Conservation (phyloP, 2,329 filamentous ascomycete species). For the Clonostachys byssicola region DNA sequence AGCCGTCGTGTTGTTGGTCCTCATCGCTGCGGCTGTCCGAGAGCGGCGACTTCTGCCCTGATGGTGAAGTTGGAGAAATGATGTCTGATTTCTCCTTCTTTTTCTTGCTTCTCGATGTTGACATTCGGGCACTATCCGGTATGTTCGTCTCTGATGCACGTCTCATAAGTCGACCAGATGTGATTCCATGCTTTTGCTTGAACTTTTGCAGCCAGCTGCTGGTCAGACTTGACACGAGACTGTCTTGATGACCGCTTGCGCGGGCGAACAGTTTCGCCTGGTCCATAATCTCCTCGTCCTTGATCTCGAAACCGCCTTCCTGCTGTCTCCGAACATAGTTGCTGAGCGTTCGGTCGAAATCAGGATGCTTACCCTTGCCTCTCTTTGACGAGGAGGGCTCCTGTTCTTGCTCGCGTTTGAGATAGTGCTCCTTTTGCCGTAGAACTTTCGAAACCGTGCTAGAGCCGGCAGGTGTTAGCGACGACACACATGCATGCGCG, state of each 20-base stretch:
- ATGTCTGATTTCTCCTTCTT: conserved; percentile 1
- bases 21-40: conserved; percentile 69
- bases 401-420: conserved; percentile 73
- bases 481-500: background rate
- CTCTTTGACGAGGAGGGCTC: conserved; percentile 56
- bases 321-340: conserved; percentile 85
- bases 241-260: conserved; percentile 64
- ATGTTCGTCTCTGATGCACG: conserved; percentile 68
- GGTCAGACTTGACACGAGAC: conserved; percentile 66
- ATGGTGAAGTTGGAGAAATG: conserved; percentile 71
- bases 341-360: conserved; percentile 86
- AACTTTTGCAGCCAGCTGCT: conserved; percentile 89
- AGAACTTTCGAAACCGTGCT: conserved; percentile 99
- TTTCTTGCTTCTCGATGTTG: conserved; percentile 26
- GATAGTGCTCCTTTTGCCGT: conserved; percentile 90
- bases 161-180: conserved; percentile 35
- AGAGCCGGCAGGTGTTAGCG: background rate
- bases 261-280: conserved; percentile 80
- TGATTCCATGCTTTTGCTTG: conserved; percentile 75
- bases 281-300: conserved; percentile 78
- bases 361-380: conserved; percentile 77
- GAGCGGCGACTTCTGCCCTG: conserved; percentile 60
- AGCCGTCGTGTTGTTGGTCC: conserved; percentile 43
- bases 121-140: conserved; percentile 58
- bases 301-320: conserved; percentile 68